These are phyloP conservation scores for Mycosphaerelloides madeirae DNA, from an alignment of 2,329 filamentous ascomycete species.

Conservation along the genomic window DNA sequence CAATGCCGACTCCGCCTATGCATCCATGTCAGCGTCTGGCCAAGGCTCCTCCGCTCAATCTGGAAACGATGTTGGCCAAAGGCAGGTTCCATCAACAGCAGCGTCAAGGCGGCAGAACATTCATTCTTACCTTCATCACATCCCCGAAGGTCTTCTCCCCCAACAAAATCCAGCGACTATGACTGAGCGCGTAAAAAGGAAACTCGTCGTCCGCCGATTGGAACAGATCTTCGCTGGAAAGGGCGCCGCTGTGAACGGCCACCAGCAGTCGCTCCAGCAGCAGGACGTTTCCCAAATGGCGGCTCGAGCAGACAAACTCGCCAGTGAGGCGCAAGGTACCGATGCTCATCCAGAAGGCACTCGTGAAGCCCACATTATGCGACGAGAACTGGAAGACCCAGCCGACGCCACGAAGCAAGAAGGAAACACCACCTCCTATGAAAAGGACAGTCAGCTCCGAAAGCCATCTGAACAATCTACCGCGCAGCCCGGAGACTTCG, in stretches of 20 bases:
- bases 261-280: conserved; percentile 51
- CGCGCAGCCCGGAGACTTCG: not conserved
- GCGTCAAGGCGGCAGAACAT: conserved; percentile 54
- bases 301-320: conserved; percentile 42
- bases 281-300: conserved; percentile 55
- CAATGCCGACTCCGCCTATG: conserved; percentile 54
- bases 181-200: conserved; percentile 71
- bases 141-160: conserved; percentile 64
- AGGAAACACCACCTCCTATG: conserved; percentile 2
- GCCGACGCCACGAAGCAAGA: conserved; percentile 8
- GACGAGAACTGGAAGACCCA: conserved; percentile 21
- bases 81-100: conserved; percentile 23
- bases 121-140: conserved; percentile 66
- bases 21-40: conserved; percentile 53
- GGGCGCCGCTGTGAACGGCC: conserved; percentile 39
- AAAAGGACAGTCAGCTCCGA: not conserved
- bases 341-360: conserved; percentile 36
- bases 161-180: conserved; percentile 50
- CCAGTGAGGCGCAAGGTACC: conserved; percentile 38
- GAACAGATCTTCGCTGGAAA: conserved; percentile 81
- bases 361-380: conserved; percentile 46
- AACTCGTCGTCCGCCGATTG: conserved; percentile 67
- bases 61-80: conserved; percentile 28
- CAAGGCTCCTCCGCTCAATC: conserved; percentile 40
- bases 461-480: not conserved